phyloP scores from a whole-genome alignment of 1,139 yeast species.

The Yamadazyma aaseri region DNA sequence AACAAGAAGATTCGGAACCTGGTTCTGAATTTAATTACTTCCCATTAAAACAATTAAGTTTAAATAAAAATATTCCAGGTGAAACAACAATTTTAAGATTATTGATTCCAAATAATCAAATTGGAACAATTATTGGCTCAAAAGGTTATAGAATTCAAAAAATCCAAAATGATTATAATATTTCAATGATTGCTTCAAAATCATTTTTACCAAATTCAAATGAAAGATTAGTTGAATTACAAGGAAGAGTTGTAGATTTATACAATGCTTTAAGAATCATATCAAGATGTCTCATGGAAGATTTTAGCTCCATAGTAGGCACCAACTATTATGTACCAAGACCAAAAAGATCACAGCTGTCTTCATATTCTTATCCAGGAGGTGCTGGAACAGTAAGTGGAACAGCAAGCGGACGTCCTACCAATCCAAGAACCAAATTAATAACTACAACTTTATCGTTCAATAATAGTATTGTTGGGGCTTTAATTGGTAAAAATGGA shows the following conservation, averaged over 20 bases:
- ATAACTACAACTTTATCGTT: slow-evolving; percentile 46
- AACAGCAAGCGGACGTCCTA: neutral
- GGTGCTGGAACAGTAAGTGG: neutral
- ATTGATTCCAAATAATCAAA: slow-evolving; percentile 79
- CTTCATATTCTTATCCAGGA: slow-evolving; percentile 1
- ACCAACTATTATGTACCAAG: slow-evolving; percentile 66
- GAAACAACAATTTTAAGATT: slow-evolving; percentile 63
- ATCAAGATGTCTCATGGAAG: slow-evolving; percentile 73
- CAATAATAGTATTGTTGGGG: slow-evolving; percentile 87
- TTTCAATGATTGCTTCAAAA: slow-evolving; percentile 86
- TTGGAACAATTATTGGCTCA: slow-evolving; percentile 89
- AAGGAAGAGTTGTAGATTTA: slow-evolving; percentile 71
- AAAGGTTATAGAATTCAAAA: slow-evolving; percentile 81
- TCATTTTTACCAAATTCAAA: slow-evolving; percentile 81
- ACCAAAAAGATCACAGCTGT: slow-evolving; percentile 9
- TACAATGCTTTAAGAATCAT: slow-evolving; percentile 58
- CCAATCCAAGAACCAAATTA: slow-evolving; percentile 8
- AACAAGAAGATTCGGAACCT: slow-evolving; percentile 5
- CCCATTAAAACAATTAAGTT: slow-evolving; percentile 61
- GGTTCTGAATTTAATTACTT: slow-evolving; percentile 40
- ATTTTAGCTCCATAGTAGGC: slow-evolving; percentile 63
- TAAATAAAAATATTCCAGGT: slow-evolving; percentile 49
- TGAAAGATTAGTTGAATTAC: slow-evolving; percentile 86
- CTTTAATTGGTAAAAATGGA: slow-evolving; percentile 86
- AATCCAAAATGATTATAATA: slow-evolving; percentile 66